Base-by-base conservation (phyloP, 2,329 filamentous ascomycete genomes). In the Leptoxyphium fumago region DNA sequence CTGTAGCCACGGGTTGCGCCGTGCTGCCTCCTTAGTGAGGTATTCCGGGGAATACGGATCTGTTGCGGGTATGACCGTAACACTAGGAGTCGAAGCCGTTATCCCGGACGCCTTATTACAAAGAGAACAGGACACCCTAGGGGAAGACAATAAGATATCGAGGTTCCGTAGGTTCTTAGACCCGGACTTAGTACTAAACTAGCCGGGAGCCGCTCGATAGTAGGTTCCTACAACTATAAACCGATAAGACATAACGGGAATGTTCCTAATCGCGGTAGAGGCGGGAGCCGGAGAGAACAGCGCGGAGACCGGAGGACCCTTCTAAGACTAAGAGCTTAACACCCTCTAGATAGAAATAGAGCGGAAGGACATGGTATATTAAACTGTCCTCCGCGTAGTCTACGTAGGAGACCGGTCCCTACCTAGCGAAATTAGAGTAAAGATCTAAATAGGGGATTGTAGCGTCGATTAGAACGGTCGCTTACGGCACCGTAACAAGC, bases 41-140 rank as follows among this genome's bases (percentile, higher is more conserved):
- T n/a, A n/a, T n/a, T n/a, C n/a, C n/a, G n/a, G n/a, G n/a, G n/a
- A n/a, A n/a, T n/a, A n/a, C n/a, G n/a, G n/a, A n/a, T n/a, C n/a
- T n/a, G n/a, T n/a, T n/a, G n/a, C n/a, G n/a, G n/a, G n/a, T n/a
- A n/a, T n/a, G n/a, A n/a, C n/a, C n/a, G n/a, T n/a, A n/a, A n/a
- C n/a, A n/a, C n/a, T n/a, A n/a, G n/a, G n/a, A n/a, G n/a, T n/a
- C n/a, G n/a, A n/a, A 21, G 38, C 9, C 10, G 15, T 39, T 21
- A n/a, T 17, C 10, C 38, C 17, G 17, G 38, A 39, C 17, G 17
- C 43, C 29, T 21, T 48, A 17, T 48, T 32, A 15, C 29, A 38
- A 10, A 36, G 38, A 32, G 44, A 48, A 36, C 29, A 48, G 29
- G 44, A 48, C 32, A 48, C 32, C 2, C 40, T 48, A 21, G 29